Base-by-base conservation (phyloP, 2,329 filamentous ascomycete species). In the Fusarium sp. region DNA sequence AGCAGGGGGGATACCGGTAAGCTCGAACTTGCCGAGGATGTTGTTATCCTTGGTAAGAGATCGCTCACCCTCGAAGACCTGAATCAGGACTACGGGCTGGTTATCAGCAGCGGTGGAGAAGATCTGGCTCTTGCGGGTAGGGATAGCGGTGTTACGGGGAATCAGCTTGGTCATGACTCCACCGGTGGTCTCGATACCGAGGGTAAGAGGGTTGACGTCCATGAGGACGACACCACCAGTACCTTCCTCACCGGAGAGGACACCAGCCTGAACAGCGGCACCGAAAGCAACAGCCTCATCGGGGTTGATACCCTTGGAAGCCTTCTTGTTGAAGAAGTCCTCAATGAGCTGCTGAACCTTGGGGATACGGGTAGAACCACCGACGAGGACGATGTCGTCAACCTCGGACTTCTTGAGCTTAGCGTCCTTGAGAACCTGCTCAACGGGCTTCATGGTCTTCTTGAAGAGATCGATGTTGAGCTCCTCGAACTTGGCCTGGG, bases 401-500 rank as follows among this genome's bases (percentile, higher is more conserved):
- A 99, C 88, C 75, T 98, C 94, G 66, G 83, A 84, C 91, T 97
- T 98, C 90, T 95, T 95, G 76, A 97, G 87, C 87, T 97, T 97
- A 80, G 94, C 94, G 75, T 98, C 96, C 87, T 97, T 97, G 78
- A 99, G 88, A 73, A 98, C 96, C 88, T 97, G 94, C 86, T 98
- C 94, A 72, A 98, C 96, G 59, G 96, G 95, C 89, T 97, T 97
- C 72, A 98, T 89, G 60, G 96, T 98, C 89, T 96, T 97, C 91
- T 97, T 97, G 91, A 98, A 98, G 66, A 98, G 90, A 77, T 98
- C 95, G 75, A 94, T 94, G 91, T 98, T 98, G 76, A 98, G 89
- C 84, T 98, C 95, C 85, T 99, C 96, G 77, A 99, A 98, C 88
- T 98, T 98, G 87, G 96, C 96, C 75, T 95, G 93, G 80, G 95